phyloP scores from a whole-genome alignment of 163 green algal species.

The Scenedesmus sp. region DNA sequence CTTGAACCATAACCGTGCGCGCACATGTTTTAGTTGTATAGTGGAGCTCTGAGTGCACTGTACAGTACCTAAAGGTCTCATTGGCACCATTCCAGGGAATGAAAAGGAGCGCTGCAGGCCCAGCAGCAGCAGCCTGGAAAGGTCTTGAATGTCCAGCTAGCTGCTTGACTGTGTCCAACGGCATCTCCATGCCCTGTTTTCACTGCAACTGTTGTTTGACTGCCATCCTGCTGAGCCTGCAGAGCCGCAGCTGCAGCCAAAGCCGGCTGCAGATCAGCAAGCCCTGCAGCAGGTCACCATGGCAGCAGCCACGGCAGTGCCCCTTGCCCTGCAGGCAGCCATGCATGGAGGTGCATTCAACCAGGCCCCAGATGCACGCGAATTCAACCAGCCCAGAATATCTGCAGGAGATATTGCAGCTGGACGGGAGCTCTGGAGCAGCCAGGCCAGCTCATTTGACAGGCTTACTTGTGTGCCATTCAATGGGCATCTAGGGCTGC shows the following conservation, averaged over 20 bases:
- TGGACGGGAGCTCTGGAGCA: not conserved
- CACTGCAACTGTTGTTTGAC: too few relatives aligned
- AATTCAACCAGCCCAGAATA: not conserved
- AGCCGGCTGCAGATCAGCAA: not conserved
- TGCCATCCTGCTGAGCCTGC: too few relatives aligned
- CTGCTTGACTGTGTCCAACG: too few relatives aligned
- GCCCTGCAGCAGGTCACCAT: not conserved
- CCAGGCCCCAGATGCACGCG: not conserved
- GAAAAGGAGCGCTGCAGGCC: too few relatives aligned
- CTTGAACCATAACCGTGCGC: too few relatives aligned
- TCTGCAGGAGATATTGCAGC: not conserved
- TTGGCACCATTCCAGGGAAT: too few relatives aligned
- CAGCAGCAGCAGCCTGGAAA: too few relatives aligned
- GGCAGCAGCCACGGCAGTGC: not conserved
- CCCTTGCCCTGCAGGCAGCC: not conserved
- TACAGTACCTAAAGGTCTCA: too few relatives aligned
- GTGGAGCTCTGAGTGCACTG: too few relatives aligned
- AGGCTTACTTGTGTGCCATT: not conserved
- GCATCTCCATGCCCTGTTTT: too few relatives aligned
- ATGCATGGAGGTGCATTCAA: not conserved
- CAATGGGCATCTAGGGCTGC: not conserved
- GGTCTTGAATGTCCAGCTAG: too few relatives aligned
- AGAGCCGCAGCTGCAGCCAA: not conserved
- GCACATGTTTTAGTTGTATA: too few relatives aligned
- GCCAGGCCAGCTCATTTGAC: not conserved